phyloP scores from a whole-genome alignment of 2,329 filamentous ascomycete species.

The Bisporella sp. region DNA sequence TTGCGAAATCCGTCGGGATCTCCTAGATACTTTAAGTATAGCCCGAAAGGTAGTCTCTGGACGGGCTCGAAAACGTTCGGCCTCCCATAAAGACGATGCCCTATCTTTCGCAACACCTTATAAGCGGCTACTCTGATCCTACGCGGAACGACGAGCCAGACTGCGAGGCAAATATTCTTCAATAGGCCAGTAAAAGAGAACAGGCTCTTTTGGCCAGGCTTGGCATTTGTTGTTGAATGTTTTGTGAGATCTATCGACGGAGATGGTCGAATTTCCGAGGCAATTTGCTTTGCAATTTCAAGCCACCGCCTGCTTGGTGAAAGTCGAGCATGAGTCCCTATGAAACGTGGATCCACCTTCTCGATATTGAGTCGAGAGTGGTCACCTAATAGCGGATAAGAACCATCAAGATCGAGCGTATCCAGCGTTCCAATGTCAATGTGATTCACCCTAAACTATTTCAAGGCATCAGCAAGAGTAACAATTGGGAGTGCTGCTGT shows the following conservation, averaged over 20 bases:
- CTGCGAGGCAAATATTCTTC: neutral
- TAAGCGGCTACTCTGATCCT: neutral
- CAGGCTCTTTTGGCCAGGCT: neutral
- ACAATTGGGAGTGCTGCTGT: neutral
- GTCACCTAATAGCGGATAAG: neutral
- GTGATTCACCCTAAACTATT: neutral
- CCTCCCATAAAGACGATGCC: neutral
- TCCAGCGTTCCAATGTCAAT: neutral
- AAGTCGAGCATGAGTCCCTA: slow-evolving; percentile 1
- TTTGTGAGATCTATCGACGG: neutral
- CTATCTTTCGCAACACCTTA: neutral
- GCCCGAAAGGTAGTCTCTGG: slow-evolving; percentile 1
- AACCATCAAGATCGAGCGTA: neutral
- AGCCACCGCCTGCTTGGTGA: neutral
- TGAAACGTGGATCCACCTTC: neutral
- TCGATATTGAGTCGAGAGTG: slow-evolving; percentile 1
- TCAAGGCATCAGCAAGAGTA: neutral
- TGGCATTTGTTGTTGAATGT: neutral
- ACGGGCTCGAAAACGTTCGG: neutral
- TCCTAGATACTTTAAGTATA: slow-evolving; percentile 1
- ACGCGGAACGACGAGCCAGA: neutral
- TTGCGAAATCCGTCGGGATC: neutral
- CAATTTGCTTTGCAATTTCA: neutral
- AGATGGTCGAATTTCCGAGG: neutral
- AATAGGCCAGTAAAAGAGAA: neutral